phyloP scores from a whole-genome alignment of 2,329 filamentous ascomycete species.

The Colletotrichum melonis region DNA sequence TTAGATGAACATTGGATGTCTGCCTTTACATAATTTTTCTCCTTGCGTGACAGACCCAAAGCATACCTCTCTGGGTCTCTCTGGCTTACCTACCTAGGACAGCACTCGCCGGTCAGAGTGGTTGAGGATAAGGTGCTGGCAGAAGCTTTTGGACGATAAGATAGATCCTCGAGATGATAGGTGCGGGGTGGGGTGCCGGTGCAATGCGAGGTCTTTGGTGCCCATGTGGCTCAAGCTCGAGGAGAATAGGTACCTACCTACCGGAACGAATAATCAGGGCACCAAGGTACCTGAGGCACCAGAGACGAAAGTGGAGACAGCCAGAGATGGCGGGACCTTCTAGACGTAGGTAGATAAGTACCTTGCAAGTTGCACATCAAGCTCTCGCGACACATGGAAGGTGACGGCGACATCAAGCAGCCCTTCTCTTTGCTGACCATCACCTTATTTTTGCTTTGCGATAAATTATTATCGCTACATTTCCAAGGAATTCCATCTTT shows the following conservation, averaged over 20 bases:
- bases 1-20: not conserved
- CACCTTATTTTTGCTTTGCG: not conserved
- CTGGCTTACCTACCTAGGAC: not conserved
- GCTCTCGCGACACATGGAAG: not conserved
- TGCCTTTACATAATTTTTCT: not conserved
- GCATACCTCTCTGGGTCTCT: conserved; percentile 7
- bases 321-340: not conserved
- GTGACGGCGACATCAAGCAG: not conserved
- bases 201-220: not conserved
- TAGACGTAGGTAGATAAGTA: not conserved
- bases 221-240: not conserved
- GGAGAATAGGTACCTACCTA: not conserved
- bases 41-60: not conserved
- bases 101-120: conserved; percentile 1
- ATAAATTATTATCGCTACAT: no score
- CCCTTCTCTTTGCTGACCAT: not conserved
- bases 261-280: not conserved
- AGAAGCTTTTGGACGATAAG: conserved; percentile 21
- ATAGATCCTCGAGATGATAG: not conserved
- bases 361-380: not conserved
- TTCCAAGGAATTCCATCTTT: not conserved
- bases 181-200: conserved; percentile 31
- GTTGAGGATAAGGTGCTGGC: not conserved
- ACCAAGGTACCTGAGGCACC: not conserved
- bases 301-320: no score